These are phyloP conservation scores for Candida smagusa DNA, from an alignment of 1,139 yeast genomes.

Conservation along the genomic window DNA sequence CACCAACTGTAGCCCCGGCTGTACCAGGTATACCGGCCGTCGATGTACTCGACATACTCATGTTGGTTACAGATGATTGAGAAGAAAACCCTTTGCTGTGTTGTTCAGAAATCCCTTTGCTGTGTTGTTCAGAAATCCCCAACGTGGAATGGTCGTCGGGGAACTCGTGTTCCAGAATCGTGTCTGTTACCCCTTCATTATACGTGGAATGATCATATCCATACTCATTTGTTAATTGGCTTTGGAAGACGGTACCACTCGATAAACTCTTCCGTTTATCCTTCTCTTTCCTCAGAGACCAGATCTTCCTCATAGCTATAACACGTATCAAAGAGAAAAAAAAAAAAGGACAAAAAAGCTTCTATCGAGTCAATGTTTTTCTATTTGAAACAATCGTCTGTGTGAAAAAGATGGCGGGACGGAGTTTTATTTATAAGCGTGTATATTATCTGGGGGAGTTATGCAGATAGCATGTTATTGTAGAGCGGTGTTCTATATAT, in stretches of 20 bases:
- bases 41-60: no score
- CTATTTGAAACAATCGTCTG: no score
- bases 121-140: not conserved
- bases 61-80: no score
- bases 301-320: conserved; percentile 26
- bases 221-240: conserved; percentile 1
- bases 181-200: conserved; percentile 4
- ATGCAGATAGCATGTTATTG: no score
- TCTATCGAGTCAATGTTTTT: not conserved
- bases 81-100: no score
- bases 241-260: conserved; percentile 6
- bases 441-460: no score
- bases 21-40: no score
- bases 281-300: conserved; percentile 29
- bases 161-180: conserved; percentile 10
- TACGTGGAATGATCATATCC: conserved; percentile 4
- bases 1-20: not conserved
- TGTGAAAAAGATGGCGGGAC: no score
- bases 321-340: not conserved
- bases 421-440: no score
- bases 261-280: conserved; percentile 26
- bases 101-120: no score
- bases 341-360: not conserved
- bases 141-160: conserved; percentile 4
- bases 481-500: no score